Percentiles rank a stretch among this genome's conserved stretches.
Evolutionary conservation across 805 yeast species (phyloP).

Genomic region (Cephaloascus fragrans): DNA sequence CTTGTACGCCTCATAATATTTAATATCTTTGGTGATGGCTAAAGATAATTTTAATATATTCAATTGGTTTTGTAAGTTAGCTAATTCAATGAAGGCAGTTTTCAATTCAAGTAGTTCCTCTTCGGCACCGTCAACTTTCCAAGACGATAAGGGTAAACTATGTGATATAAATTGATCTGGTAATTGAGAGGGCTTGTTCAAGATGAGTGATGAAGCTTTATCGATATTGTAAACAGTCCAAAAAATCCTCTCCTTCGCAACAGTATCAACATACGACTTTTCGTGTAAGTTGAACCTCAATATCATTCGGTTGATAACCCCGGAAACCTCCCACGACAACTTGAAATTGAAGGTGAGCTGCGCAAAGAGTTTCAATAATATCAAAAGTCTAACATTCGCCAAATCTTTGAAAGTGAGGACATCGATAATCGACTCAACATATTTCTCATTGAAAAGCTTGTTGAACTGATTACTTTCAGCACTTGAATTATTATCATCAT

Average conservation of each 20-base stretch:
- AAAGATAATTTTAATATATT: slow-evolving; percentile 14
- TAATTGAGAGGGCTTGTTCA: slow-evolving; percentile 23
- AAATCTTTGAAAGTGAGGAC: slow-evolving; percentile 18
- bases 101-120: slow-evolving; percentile 14
- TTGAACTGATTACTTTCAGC: slow-evolving; percentile 10
- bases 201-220: slow-evolving; percentile 23
- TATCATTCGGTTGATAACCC: slow-evolving; percentile 19
- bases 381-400: slow-evolving; percentile 18
- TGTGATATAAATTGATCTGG: slow-evolving; percentile 13
- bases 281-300: slow-evolving; percentile 13
- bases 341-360: slow-evolving; percentile 17
- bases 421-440: slow-evolving; percentile 22
- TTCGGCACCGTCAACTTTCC: slow-evolving; percentile 7
- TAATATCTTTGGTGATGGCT: slow-evolving; percentile 22
- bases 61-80: slow-evolving; percentile 16
- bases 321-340: slow-evolving; percentile 23
- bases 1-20: slow-evolving; percentile 17
- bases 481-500: slow-evolving; percentile 14
- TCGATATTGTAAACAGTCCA: slow-evolving; percentile 30
- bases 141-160: slow-evolving; percentile 6
- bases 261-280: slow-evolving; percentile 1
- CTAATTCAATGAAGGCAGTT: slow-evolving; percentile 14
- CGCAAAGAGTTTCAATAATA: slow-evolving; percentile 20
- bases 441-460: slow-evolving; percentile 19
- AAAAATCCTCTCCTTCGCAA: slow-evolving; percentile 12